Evolutionary conservation across 2,329 filamentous ascomycete species (phyloP), one percentile per base, ranked within the genome.

Genomic region (Aspergillus latus): DNA sequence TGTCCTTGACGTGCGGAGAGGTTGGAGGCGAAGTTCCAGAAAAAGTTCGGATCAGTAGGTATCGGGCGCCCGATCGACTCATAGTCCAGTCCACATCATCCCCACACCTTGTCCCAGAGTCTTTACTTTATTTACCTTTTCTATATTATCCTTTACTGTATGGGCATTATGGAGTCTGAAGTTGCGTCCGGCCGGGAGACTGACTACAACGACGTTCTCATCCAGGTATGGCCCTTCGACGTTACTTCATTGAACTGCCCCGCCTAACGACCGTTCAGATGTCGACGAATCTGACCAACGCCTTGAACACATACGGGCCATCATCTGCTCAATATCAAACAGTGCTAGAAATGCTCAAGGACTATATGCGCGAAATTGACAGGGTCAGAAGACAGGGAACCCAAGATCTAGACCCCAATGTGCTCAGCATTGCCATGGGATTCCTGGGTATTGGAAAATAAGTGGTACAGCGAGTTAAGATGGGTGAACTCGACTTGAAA

Each of bases 261-360:
- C 42, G 29, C 48, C 52, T 46, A 16, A 52, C 37, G n/a, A 29
- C 4, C 36, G 30, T 54, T 16, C 26, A 76, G 74, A 71, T 76
- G 48, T 71, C 75, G n/a, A 71, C 66, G 53, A 79, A 74, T 49
- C 73, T 76, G 16, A 66, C 68, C 37, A 78, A 76, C 48, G 74
- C 72, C 3, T 64, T 73, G 4, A 63, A 68, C 32, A 75, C 74
- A 5, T 76, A 74, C 56, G 74, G 74, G 5, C 44, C 71, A 10
- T 66, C 65, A 2, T 76, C 73, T 5, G 61, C 53, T 11, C 73
- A 76, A 54, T 74, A 75, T 49, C 67, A 70, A 29, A 64, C 65
- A 2, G 68, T 78, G 15, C 59, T 74, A 11, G 64, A 65, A 8
- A 74, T 72, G 7, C 62, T 76, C 10, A 71, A 68, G 40, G 63